These are phyloP conservation scores for Sugiyamaella pinicola DNA, from an alignment of 1,139 yeast genomes.

Conservation along the genomic window DNA sequence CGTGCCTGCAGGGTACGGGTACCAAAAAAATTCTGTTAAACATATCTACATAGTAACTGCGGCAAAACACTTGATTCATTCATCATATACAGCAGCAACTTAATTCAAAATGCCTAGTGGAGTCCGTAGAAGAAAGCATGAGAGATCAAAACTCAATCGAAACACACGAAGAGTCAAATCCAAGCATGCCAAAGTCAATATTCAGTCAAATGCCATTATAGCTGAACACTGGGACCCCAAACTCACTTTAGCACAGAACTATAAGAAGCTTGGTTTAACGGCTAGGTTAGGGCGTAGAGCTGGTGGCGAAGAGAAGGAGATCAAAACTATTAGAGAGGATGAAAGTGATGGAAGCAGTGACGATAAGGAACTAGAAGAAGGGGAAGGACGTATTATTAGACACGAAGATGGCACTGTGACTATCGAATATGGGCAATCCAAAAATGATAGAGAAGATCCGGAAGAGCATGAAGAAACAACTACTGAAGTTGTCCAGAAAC, in stretches of 20 bases:
- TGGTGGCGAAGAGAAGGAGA: constrained; percentile 47
- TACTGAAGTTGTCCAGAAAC: constrained; percentile 60
- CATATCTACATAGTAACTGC: neutral
- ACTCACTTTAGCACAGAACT: constrained; percentile 78
- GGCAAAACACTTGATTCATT: neutral
- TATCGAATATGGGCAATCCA: constrained; percentile 64
- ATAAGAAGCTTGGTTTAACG: constrained; percentile 68
- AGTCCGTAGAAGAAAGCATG: constrained; percentile 86
- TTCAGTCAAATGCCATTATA: constrained; percentile 63
- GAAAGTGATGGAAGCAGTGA: constrained; percentile 31
- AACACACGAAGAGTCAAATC: constrained; percentile 70
- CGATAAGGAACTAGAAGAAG: constrained; percentile 58
- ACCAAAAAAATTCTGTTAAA: constrained; percentile 8
- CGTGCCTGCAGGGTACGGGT: constrained; percentile 15
- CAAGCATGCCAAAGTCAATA: constrained; percentile 63
- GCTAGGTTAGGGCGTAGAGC: constrained; percentile 63
- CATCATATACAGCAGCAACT: neutral
- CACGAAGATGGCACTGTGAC: constrained; percentile 69
- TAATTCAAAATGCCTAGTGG: constrained; percentile 42
- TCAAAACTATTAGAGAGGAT: constrained; percentile 37
- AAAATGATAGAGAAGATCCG: constrained; percentile 38
- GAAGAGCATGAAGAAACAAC: constrained; percentile 33
- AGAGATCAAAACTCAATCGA: constrained; percentile 67
- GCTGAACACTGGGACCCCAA: constrained; percentile 89
- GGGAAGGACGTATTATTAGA: constrained; percentile 78